These are phyloP conservation scores for Protomyces inundatus DNA, from an alignment of 1,139 yeast species.

Conservation along the genomic window DNA sequence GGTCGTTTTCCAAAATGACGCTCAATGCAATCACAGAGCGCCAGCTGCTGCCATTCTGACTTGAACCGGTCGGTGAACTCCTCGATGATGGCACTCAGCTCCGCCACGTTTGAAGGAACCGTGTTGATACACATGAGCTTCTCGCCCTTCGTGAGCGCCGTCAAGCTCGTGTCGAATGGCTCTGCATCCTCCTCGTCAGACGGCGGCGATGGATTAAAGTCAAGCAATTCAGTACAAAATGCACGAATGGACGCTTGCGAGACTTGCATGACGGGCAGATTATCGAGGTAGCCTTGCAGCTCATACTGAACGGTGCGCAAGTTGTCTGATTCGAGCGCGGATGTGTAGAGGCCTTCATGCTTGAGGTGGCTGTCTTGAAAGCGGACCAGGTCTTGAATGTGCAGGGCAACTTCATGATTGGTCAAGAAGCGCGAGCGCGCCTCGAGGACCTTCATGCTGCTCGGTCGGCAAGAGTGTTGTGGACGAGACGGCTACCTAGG, in stretches of 20 bases:
- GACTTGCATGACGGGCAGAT: slow-evolving; percentile 3
- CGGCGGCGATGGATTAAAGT: neutral
- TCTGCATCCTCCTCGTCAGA: neutral
- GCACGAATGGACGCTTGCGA: neutral
- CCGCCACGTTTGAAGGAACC: slow-evolving; percentile 23
- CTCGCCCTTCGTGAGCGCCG: slow-evolving; percentile 24
- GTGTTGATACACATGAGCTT: slow-evolving; percentile 27
- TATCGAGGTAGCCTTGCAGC: slow-evolving; percentile 13
- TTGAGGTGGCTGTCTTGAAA: slow-evolving; percentile 14
- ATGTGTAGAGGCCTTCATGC: slow-evolving; percentile 10
- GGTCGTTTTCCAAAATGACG: slow-evolving; percentile 3
- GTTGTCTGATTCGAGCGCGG: slow-evolving; percentile 24
- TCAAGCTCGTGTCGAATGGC: neutral
- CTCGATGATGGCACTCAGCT: slow-evolving; percentile 23
- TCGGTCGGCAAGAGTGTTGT: too few relatives aligned
- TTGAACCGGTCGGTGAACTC: slow-evolving; percentile 25
- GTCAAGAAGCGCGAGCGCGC: slow-evolving; percentile 25
- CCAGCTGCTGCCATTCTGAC: slow-evolving; percentile 5
- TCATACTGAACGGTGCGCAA: slow-evolving; percentile 27
- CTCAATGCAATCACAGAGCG: slow-evolving; percentile 3
- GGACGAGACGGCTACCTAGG: too few relatives aligned
- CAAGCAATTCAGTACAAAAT: neutral
- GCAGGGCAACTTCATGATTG: slow-evolving; percentile 23
- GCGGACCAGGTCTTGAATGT: slow-evolving; percentile 16
- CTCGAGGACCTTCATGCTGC: slow-evolving; percentile 19